These are phyloP conservation scores for Aspergillus carbonarius DNA, from an alignment of 2,329 filamentous ascomycete genomes.

Conservation along the genomic window DNA sequence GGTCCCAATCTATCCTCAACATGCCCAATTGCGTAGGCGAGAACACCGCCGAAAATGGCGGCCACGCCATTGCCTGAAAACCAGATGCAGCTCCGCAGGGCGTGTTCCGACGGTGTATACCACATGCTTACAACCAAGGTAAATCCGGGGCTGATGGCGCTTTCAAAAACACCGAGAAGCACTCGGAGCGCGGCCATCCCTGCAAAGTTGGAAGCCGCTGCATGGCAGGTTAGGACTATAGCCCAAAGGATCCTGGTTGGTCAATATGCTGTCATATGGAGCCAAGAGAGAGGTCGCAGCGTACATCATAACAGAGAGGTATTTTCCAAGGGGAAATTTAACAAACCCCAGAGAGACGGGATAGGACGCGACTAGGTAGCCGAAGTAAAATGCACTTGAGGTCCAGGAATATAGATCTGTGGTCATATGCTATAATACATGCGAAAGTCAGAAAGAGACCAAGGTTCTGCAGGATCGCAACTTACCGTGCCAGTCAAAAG, in stretches of 20 bases:
- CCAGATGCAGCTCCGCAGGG: constrained; percentile 26
- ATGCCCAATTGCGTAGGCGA: constrained; percentile 20
- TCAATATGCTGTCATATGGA: background rate
- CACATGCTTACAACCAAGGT: constrained; percentile 32
- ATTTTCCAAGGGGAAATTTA: constrained; percentile 33
- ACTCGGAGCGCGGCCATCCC: constrained; percentile 41
- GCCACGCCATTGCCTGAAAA: constrained; percentile 24
- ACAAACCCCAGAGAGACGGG: constrained; percentile 36
- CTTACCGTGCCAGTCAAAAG: constrained; percentile 4
- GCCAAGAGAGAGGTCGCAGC: background rate
- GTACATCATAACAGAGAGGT: constrained; percentile 24
- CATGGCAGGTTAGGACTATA: constrained; percentile 27
- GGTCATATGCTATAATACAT: background rate
- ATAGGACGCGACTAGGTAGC: constrained; percentile 31
- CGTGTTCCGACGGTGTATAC: constrained; percentile 27
- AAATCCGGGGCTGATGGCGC: constrained; percentile 34
- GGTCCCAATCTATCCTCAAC: constrained; percentile 1
- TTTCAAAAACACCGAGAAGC: constrained; percentile 44
- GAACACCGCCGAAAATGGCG: constrained; percentile 22
- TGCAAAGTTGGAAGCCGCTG: constrained; percentile 34
- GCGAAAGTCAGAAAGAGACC: background rate
- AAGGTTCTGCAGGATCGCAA: background rate
- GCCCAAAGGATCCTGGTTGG: constrained; percentile 27
- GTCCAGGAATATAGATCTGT: constrained; percentile 22
- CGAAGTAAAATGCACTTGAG: constrained; percentile 27